These are phyloP conservation scores for Xylariomycetidae sp. DNA, from an alignment of 2,329 filamentous ascomycete genomes.

Conservation along the genomic window DNA sequence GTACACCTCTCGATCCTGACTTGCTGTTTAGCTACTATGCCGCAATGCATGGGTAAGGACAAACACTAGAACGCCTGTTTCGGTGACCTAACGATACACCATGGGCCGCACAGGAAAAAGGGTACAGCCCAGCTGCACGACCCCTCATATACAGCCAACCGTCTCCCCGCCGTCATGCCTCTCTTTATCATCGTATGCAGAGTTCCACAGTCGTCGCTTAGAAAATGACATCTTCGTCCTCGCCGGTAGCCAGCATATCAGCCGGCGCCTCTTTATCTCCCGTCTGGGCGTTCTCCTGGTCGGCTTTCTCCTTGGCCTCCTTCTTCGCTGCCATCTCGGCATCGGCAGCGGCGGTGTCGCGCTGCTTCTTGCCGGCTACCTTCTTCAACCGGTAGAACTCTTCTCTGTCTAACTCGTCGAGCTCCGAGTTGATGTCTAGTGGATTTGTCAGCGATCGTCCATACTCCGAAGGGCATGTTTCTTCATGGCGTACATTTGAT, in stretches of 20 bases:
- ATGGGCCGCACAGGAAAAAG: too few species aligned
- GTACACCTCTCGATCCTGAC: too few species aligned
- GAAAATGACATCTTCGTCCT: constrained; percentile 85
- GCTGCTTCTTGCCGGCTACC: constrained; percentile 78
- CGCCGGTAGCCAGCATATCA: constrained; percentile 68
- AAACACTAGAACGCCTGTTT: too few species aligned
- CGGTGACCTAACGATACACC: too few species aligned
- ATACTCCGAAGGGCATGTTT: too few species aligned
- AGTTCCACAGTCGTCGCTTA: too few species aligned
- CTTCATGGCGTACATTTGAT: constrained; percentile 78
- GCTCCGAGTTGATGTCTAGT: constrained; percentile 92
- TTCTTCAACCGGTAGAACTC: constrained; percentile 98
- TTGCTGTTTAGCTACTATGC: too few species aligned
- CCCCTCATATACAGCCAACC: too few species aligned
- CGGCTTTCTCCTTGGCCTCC: constrained; percentile 38
- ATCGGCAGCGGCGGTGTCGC: constrained; percentile 65
- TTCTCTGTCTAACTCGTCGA: constrained; percentile 94
- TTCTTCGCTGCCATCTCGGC: constrained; percentile 71
- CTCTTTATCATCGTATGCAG: too few species aligned
- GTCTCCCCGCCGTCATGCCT: too few species aligned
- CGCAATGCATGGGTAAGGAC: too few species aligned
- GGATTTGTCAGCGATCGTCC: constrained; percentile 7
- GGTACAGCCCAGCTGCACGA: too few species aligned
- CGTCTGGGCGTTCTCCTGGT: constrained; percentile 32
- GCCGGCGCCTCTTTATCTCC: constrained; percentile 38